phyloP scores from a whole-genome alignment of 2,329 filamentous ascomycete genomes.

The Davidsoniella neocaledoniae region DNA sequence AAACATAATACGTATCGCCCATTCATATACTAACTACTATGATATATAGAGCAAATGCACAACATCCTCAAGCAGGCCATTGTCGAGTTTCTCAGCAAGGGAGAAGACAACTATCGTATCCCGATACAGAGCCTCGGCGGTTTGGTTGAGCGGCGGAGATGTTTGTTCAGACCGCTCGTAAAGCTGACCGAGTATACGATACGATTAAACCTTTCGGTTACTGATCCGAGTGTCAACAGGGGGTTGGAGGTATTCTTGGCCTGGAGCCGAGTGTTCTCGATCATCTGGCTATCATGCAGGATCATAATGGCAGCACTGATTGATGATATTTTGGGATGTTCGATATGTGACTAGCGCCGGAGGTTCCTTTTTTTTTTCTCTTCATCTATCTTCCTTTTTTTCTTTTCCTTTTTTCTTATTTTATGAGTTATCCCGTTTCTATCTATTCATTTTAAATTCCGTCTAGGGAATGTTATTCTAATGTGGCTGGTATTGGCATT shows the following conservation, averaged over 20 bases:
- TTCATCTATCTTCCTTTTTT: background rate
- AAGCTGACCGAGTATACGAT: slow-evolving; percentile 2
- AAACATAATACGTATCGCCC: background rate
- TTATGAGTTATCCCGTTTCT: background rate
- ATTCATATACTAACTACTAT: background rate
- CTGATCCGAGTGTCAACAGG: background rate
- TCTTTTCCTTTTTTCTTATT: background rate
- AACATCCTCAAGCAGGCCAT: slow-evolving; percentile 5
- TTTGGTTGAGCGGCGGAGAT: slow-evolving; percentile 2
- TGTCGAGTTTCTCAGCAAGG: slow-evolving; percentile 2
- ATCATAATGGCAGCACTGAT: background rate
- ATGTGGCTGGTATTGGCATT: too few relatives aligned
- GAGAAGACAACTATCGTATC: background rate
- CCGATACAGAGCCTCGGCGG: slow-evolving; percentile 8
- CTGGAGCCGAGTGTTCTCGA: background rate
- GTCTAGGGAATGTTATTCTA: too few relatives aligned
- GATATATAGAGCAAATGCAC: background rate
- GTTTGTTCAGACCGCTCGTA: slow-evolving; percentile 1
- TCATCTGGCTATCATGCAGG: slow-evolving; percentile 5
- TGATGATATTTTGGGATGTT: slow-evolving; percentile 1
- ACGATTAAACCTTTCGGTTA: background rate
- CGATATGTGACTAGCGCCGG: background rate
- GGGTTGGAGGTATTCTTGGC: background rate
- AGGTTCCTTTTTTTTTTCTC: background rate
- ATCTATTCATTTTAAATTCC: background rate